These are phyloP conservation scores for Linum tenue DNA, from an alignment of 345 rosid genomes.

Conservation along the genomic window DNA sequence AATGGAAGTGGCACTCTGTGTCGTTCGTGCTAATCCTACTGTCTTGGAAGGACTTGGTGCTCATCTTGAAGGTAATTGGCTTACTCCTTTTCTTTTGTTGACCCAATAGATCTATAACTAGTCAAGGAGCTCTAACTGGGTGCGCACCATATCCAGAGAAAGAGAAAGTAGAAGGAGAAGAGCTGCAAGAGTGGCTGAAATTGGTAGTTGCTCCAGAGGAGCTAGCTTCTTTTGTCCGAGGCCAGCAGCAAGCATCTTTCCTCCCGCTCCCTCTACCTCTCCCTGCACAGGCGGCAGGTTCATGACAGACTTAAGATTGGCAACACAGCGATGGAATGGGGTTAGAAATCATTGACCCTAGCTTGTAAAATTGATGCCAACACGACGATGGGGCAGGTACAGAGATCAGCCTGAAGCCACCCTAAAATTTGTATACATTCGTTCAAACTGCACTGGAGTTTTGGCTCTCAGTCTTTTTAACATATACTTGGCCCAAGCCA, in stretches of 20 bases:
- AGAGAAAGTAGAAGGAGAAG: conserved; percentile 96
- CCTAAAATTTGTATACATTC: too few relatives aligned
- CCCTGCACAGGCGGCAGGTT: not conserved
- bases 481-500: too few relatives aligned
- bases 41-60: conserved; percentile 94
- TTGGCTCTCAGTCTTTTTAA: too few relatives aligned
- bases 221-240: conserved; percentile 47
- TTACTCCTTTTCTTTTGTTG: not conserved
- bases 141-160: conserved; percentile 36
- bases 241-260: conserved; percentile 43
- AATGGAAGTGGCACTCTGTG: conserved; percentile 53
- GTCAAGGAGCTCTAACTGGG: not conserved
- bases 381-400: too few relatives aligned
- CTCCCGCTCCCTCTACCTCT: conserved; percentile 25
- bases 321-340: too few relatives aligned
- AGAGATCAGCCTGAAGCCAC: too few relatives aligned
- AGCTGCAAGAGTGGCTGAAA: conserved; percentile 72
- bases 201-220: conserved; percentile 81
- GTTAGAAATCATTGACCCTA: too few relatives aligned
- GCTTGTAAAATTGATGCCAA: too few relatives aligned
- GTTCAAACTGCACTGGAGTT: too few relatives aligned
- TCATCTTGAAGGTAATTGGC: conserved; percentile 65
- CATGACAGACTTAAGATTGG: not conserved
- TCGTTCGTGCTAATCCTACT: conserved; percentile 75
- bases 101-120: not conserved